These are phyloP conservation scores for Eucalyptus brandiana DNA, from an alignment of 345 rosid genomes.

Conservation along the genomic window DNA sequence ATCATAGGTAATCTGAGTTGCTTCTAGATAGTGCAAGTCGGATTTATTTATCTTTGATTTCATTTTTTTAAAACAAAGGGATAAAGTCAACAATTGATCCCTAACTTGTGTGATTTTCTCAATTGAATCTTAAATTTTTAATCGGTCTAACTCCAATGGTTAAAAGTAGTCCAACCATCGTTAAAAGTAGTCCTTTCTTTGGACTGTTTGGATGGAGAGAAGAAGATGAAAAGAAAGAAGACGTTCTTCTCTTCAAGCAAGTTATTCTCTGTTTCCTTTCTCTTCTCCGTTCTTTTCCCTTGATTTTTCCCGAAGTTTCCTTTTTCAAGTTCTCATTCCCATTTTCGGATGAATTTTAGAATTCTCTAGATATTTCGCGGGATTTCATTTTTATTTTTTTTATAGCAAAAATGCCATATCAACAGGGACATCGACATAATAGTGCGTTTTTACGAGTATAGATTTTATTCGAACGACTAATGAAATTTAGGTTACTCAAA, in stretches of 20 bases:
- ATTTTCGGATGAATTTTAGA: not conserved
- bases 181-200: not conserved
- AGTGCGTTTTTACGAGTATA: not conserved
- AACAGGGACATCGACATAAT: not conserved
- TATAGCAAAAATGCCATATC: not conserved
- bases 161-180: not conserved
- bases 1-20: not conserved
- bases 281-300: not conserved
- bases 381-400: accelerated
- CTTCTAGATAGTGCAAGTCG: not conserved
- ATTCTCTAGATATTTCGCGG: not conserved
- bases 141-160: not conserved
- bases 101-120: not conserved
- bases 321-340: not conserved
- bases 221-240: not conserved
- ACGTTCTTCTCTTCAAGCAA: not conserved
- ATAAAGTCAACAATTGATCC: not conserved
- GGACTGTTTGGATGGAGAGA: not conserved
- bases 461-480: not conserved
- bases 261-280: not conserved
- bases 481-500: not conserved
- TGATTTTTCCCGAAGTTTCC: not conserved
- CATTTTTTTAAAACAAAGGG: not conserved
- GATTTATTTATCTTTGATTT: not conserved
- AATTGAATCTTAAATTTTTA: not conserved